These are phyloP conservation scores for Logfia minima DNA, from an alignment of 129 eudicot species.

Conservation along the genomic window DNA sequence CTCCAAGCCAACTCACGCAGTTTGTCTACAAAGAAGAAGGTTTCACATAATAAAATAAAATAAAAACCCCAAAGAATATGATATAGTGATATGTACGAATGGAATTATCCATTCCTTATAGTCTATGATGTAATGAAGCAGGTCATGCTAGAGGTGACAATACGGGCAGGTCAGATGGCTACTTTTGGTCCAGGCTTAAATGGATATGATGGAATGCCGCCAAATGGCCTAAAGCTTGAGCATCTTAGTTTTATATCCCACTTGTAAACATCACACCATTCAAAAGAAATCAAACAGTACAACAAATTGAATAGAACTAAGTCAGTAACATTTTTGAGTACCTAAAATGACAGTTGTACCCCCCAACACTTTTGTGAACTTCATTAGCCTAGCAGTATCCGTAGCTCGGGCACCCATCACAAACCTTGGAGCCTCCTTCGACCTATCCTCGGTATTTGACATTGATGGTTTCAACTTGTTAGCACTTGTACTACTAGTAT, in stretches of 20 bases:
- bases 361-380: conserved; percentile 86
- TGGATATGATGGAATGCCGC: background rate
- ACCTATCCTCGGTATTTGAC: conserved; percentile 40
- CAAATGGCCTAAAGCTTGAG: conserved; percentile 10
- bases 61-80: background rate
- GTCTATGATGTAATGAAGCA: background rate
- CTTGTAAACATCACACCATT: background rate
- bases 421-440: conserved; percentile 66
- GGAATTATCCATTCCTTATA: background rate
- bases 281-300: background rate
- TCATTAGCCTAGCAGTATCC: conserved; percentile 88
- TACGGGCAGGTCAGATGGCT: background rate
- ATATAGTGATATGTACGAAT: background rate
- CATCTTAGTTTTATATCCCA: background rate
- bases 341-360: conserved; percentile 79
- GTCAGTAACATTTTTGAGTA: conserved; percentile 20
- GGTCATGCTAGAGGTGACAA: background rate
- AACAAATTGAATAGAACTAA: background rate
- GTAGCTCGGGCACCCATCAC: conserved; percentile 77
- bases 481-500: conserved; percentile 43
- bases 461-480: conserved; percentile 49
- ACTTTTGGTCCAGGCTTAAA: background rate
- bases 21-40: conserved; percentile 56
- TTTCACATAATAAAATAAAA: conserved; percentile 1
- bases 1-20: conserved; percentile 97